phyloP scores from a whole-genome alignment of 495 filamentous ascomycete genomes.

The Penicillium goetzii region DNA sequence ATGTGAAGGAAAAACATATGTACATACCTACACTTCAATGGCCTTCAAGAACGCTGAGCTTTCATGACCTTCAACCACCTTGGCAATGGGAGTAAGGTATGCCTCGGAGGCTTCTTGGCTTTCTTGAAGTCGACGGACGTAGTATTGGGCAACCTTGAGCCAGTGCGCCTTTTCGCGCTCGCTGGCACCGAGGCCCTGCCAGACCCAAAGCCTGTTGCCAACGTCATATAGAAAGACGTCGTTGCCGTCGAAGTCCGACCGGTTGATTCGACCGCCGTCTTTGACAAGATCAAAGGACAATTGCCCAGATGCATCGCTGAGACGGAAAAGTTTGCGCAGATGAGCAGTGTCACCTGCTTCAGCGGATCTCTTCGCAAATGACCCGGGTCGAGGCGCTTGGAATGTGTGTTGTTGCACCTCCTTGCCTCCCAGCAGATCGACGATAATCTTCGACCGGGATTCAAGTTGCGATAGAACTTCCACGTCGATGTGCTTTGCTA shows the following conservation, averaged over 20 bases:
- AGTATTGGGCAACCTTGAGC: constrained; percentile 59
- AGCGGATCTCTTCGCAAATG: constrained; percentile 26
- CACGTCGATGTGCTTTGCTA: constrained; percentile 62
- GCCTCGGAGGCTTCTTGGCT: constrained; percentile 39
- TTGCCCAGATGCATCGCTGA: constrained; percentile 58
- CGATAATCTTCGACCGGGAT: constrained; percentile 52
- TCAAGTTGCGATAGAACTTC: constrained; percentile 64
- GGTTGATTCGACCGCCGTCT: constrained; percentile 44
- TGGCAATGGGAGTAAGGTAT: constrained; percentile 54
- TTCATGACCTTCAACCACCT: constrained; percentile 57
- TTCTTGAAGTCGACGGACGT: constrained; percentile 53
- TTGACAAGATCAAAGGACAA: constrained; percentile 58
- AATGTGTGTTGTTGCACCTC: constrained; percentile 40
- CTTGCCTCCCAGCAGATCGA: constrained; percentile 58
- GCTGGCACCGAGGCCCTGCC: constrained; percentile 60
- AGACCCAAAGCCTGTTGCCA: constrained; percentile 60
- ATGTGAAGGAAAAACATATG: neutral
- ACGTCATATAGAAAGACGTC: constrained; percentile 64
- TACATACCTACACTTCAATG: constrained; percentile 27
- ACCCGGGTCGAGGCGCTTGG: constrained; percentile 44
- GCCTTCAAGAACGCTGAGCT: constrained; percentile 52
- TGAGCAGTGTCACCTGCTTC: constrained; percentile 19
- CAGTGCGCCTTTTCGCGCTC: constrained; percentile 57
- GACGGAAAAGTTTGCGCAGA: constrained; percentile 53
- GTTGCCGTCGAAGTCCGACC: constrained; percentile 53